Evolutionary conservation across 2,329 filamentous ascomycete species (phyloP).

Genomic region (Fusarium solani-melongenae): DNA sequence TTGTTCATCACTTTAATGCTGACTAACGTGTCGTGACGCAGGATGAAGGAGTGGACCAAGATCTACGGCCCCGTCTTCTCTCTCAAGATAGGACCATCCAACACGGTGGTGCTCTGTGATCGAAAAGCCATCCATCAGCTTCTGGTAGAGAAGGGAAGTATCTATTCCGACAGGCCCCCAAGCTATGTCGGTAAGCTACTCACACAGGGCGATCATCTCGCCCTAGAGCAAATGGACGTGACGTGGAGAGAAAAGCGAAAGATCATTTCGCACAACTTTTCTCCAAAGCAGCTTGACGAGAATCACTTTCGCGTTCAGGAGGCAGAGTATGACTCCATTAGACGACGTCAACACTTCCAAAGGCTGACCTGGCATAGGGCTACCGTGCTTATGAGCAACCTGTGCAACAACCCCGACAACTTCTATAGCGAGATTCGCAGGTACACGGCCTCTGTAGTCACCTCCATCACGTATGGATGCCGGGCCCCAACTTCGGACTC

Average conservation of each 20-base stretch:
- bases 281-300: background rate
- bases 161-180: background rate
- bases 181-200: background rate
- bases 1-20: background rate
- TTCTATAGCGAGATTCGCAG: background rate
- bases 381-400: background rate
- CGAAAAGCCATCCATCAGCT: background rate
- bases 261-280: background rate
- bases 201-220: background rate
- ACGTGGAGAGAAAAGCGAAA: background rate
- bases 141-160: background rate
- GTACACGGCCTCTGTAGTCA: background rate
- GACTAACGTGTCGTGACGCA: background rate
- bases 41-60: background rate
- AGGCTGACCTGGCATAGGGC: background rate
- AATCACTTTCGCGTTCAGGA: background rate
- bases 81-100: background rate
- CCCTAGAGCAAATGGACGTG: background rate
- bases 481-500: background rate
- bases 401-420: background rate
- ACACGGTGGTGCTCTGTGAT: background rate
- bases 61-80: background rate
- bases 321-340: background rate
- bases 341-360: accelerated
- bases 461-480: background rate